These are phyloP conservation scores for Handroanthus guayacan DNA, from an alignment of 257 asterid species.

Conservation along the genomic window DNA sequence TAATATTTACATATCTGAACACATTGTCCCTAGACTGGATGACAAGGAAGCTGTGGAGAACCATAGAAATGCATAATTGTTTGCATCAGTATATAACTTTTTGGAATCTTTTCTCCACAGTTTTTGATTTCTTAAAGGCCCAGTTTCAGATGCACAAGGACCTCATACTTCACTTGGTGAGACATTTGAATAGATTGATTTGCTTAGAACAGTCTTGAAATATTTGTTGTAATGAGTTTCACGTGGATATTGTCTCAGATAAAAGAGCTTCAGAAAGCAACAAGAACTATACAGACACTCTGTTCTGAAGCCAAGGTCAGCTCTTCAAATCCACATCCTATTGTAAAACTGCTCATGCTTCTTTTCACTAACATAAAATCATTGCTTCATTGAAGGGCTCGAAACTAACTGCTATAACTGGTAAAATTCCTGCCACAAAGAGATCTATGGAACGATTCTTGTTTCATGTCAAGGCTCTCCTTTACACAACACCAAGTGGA, in stretches of 20 bases:
- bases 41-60: conserved; percentile 12
- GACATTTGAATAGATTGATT: conserved; percentile 38
- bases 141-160: conserved; percentile 71
- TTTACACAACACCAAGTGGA: conserved; percentile 73
- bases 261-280: conserved; percentile 87
- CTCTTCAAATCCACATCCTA: conserved; percentile 25
- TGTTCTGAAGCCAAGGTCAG: conserved; percentile 94
- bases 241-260: conserved; percentile 51
- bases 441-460: conserved; percentile 90
- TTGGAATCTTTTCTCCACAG: conserved; percentile 49
- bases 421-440: conserved; percentile 84
- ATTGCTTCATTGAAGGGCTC: conserved; percentile 59
- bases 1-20: conserved; percentile 36
- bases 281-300: conserved; percentile 80
- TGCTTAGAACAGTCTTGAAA: conserved; percentile 11
- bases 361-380: conserved; percentile 19
- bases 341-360: conserved; percentile 22
- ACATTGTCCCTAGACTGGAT: conserved; percentile 20
- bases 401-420: conserved; percentile 73
- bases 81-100: neutral
- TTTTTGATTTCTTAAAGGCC: conserved; percentile 71
- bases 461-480: conserved; percentile 90
- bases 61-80: conserved; percentile 17
- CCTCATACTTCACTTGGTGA: conserved; percentile 73
- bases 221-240: conserved; percentile 33